phyloP scores from a whole-genome alignment of 2,329 filamentous ascomycete genomes.

The Fusarium abutilonis region DNA sequence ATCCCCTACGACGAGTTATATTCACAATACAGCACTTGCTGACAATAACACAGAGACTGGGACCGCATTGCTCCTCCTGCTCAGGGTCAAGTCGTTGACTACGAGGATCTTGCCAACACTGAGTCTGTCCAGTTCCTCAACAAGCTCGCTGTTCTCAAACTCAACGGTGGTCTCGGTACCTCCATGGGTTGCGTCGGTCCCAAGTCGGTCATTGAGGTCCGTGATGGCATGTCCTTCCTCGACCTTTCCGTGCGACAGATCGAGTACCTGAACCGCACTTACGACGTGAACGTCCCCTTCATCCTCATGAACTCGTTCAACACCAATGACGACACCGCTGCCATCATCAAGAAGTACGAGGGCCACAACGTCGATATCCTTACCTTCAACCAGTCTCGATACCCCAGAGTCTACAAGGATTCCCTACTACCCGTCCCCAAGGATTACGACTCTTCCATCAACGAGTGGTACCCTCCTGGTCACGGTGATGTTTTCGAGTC shows the following conservation, averaged over 20 bases:
- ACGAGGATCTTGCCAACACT: conserved; percentile 86
- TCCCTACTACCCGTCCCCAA: conserved; percentile 96
- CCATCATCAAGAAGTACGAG: conserved; percentile 99
- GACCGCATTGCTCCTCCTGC: conserved; percentile 95
- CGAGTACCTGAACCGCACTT: conserved; percentile 98
- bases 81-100: conserved; percentile 92
- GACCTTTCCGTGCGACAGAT: conserved; percentile 99
- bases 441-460: conserved; percentile 83
- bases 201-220: conserved; percentile 99
- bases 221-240: conserved; percentile 99
- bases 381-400: conserved; percentile 99
- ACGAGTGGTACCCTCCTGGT: conserved; percentile 98
- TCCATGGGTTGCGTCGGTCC: conserved; percentile 99
- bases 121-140: conserved; percentile 94
- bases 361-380: conserved; percentile 99
- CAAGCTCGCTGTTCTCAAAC: conserved; percentile 98
- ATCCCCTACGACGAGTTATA: conserved; percentile 4
- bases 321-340: conserved; percentile 96
- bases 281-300: conserved; percentile 96
- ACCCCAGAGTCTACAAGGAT: conserved; percentile 98
- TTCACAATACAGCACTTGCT: conserved; percentile 22
- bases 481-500: conserved; percentile 99
- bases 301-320: conserved; percentile 99
- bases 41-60: conserved; percentile 76
- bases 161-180: conserved; percentile 98